Percentiles rank a stretch among this genome's conserved stretches.
Evolutionary conservation across 106 monocot genomes (phyloP).

Genomic region (Dioscorea alata): DNA sequence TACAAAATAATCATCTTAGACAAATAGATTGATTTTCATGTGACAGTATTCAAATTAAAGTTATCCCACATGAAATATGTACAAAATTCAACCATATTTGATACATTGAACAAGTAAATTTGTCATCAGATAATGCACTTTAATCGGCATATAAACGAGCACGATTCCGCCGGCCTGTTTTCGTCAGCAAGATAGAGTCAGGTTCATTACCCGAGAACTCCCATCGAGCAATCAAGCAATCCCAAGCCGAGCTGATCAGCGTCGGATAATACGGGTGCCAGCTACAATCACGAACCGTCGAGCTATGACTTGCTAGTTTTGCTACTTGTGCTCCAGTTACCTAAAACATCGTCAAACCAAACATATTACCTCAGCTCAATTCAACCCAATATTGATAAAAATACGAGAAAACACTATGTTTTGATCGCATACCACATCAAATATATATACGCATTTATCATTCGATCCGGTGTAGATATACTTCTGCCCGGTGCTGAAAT

Average conservation of each 20-base stretch:
- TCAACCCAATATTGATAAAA: not conserved
- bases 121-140: not conserved
- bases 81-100: not conserved
- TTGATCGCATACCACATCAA: not conserved
- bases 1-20: no score
- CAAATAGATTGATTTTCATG: no score
- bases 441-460: conserved; percentile 41
- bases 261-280: conserved; percentile 56
- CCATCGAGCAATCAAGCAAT: conserved; percentile 42
- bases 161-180: not conserved
- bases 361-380: not conserved
- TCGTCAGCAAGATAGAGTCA: conserved; percentile 9
- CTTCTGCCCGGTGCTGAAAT: conserved; percentile 77
- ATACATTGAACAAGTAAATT: not conserved
- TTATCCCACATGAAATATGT: not conserved
- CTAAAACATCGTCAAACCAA: conserved; percentile 15
- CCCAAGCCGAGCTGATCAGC: conserved; percentile 62
- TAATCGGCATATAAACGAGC: no score
- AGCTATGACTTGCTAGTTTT: conserved; percentile 27
- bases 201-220: conserved; percentile 34
- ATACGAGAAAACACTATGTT: no score
- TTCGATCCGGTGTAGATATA: conserved; percentile 92
- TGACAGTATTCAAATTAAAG: no score
- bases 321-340: conserved; percentile 40
- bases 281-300: conserved; percentile 50